A percentile compares a stretch with the other conserved stretches of the same genome.
Evolutionary conservation across 805 yeast species (phyloP).

Genomic region (Sugiyamaella boreocaroliniensis): DNA sequence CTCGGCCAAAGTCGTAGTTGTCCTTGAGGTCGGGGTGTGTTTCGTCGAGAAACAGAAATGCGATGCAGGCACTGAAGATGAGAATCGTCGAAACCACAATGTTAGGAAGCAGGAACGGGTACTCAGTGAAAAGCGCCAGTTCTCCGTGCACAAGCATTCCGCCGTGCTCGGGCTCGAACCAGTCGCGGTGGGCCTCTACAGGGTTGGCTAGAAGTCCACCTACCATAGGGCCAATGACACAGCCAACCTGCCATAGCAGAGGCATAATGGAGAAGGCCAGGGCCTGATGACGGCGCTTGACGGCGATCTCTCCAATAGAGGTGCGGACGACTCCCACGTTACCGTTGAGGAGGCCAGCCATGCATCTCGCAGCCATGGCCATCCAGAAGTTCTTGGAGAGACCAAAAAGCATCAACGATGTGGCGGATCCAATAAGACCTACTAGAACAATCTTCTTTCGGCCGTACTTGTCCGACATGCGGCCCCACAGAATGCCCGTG

Average conservation of each 20-base stretch:
- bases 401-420: constrained; percentile 46
- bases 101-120: constrained; percentile 51
- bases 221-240: constrained; percentile 54
- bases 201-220: constrained; percentile 50
- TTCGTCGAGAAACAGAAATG: constrained; percentile 47
- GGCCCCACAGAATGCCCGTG: constrained; percentile 57
- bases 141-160: constrained; percentile 1
- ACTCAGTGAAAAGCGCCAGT: constrained; percentile 25
- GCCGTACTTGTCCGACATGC: constrained; percentile 47
- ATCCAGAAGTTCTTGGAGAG: constrained; percentile 45
- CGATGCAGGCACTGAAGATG: constrained; percentile 32
- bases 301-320: constrained; percentile 53
- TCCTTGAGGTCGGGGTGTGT: constrained; percentile 39
- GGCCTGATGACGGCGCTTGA: constrained; percentile 52
- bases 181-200: constrained; percentile 26
- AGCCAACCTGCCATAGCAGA: constrained; percentile 53
- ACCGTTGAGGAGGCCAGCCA: constrained; percentile 56
- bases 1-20: constrained; percentile 41
- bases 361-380: constrained; percentile 48
- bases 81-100: constrained; percentile 39
- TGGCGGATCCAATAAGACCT: constrained; percentile 49
- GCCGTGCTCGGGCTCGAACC: constrained; percentile 19
- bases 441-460: constrained; percentile 47
- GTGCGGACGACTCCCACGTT: constrained; percentile 62
- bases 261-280: constrained; percentile 58